A percentile compares a stretch with the other conserved stretches of the same genome.
Evolutionary conservation across 768 basidiomycete species (phyloP).

Genomic region (Mrakia blollopis): DNA sequence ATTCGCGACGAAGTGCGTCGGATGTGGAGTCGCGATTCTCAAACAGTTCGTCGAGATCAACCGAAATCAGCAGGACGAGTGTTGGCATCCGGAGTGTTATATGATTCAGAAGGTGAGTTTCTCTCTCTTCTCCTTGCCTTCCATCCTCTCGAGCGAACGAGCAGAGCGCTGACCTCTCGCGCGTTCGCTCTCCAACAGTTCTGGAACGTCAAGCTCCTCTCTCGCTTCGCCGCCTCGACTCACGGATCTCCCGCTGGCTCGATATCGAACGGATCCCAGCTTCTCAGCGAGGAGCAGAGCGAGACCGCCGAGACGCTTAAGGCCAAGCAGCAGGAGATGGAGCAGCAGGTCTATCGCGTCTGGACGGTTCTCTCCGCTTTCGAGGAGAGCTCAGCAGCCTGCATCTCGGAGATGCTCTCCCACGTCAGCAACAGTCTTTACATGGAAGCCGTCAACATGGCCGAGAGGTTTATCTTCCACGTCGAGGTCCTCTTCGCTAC

Average conservation of each 20-base stretch:
- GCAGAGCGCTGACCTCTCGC: constrained; percentile 1
- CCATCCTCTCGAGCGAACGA: too few relatives aligned
- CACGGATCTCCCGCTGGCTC: constrained; percentile 44
- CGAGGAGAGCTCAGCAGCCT: constrained; percentile 97
- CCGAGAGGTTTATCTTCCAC: constrained; percentile 96
- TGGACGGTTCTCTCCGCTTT: constrained; percentile 99
- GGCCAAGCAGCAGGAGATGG: constrained; percentile 89
- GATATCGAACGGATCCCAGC: constrained; percentile 13
- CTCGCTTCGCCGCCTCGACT: constrained; percentile 39
- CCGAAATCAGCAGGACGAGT: constrained; percentile 94
- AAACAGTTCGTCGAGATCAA: constrained; percentile 99
- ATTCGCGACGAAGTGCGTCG: constrained; percentile 97
- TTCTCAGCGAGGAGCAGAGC: constrained; percentile 52
- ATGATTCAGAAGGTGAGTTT: constrained; percentile 94
- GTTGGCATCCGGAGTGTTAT: constrained; percentile 99
- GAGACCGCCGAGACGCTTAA: constrained; percentile 75
- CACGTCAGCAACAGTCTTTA: constrained; percentile 96
- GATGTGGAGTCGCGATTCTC: constrained; percentile 91
- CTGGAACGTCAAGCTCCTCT: constrained; percentile 84
- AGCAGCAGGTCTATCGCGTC: constrained; percentile 94
- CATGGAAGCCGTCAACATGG: constrained; percentile 94
- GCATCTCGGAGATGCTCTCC: constrained; percentile 97
- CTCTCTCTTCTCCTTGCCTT: background rate
- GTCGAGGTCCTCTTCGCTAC: constrained; percentile 96
- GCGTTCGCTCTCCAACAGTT: constrained; percentile 55